Base-by-base conservation (phyloP, 495 filamentous ascomycete genomes). In the Lepraria neglecta region DNA sequence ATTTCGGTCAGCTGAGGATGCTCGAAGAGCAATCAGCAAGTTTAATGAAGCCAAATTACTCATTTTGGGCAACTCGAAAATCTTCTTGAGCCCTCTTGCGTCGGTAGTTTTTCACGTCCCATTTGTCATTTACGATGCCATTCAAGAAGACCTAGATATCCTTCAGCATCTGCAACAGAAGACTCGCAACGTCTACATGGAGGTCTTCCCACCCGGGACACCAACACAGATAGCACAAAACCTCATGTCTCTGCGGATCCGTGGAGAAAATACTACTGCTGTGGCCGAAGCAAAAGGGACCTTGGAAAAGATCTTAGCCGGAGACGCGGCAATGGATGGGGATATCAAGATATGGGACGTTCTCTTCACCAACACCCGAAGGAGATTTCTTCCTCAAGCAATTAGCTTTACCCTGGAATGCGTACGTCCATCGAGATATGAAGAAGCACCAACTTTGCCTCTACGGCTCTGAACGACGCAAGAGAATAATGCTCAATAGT, bases 101-200 rank as follows among this genome's bases (percentile, higher is more conserved):
- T 72, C 70, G 0, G 69, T 73, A 10, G 73, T 69, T 33, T 75
- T 76, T 58, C 73, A 72, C 45, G 67, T 77, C 15, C 50, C 55
- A 3, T 59, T 43, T 3, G 57, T 43, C 9, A 68, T 81, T 28
- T 78, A 73, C 59, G 65, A 74, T 44, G 73, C 69, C 14, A 63
- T 77, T 44, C 56, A 68, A 35, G 56, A 63, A 19, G 67, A 67
- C 44, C 56, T 81, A 58, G 69, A 73, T 55, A 56, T 65, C 12
- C n/a, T 63, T 44, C 70, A 73, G 17, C 61, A 53, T 28, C 57
- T 56, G 9, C 63, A 48, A 14, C 72, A 68, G 73, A 60, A 67
- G 19, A 42, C 48, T 40, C 55, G 70, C 5, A 60, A 72, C 43
- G 40, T 77, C 24, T 48, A 59, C 10, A 65, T 74, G 44, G 69